Base-by-base conservation (phyloP, 2,329 filamentous ascomycete species). In the Sphaerostilbella broomeana region DNA sequence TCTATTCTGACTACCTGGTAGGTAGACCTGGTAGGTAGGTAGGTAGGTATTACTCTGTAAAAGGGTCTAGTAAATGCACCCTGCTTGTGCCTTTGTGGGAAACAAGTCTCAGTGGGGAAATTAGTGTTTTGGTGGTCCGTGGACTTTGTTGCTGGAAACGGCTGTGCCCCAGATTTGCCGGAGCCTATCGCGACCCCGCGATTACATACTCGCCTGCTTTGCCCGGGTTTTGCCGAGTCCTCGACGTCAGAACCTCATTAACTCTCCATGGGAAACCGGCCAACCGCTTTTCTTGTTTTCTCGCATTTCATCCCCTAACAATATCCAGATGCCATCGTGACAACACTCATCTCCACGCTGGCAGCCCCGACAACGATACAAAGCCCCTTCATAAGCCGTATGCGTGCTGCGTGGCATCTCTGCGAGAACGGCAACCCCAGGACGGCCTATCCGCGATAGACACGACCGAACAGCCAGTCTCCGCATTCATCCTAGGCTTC, bases 151-250 rank as follows among this genome's bases (percentile, higher is more conserved):
- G n/a, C n/a, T n/a, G n/a, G n/a, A n/a, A n/a, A n/a, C n/a, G n/a
- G n/a, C n/a, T n/a, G 35, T 38, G 27, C 28, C 26, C 32, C 34
- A 41, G 20, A 11, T 41, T 30, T 29, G 8, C 9, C 20, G 3
- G 18, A 29, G 47, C 57, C 58, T 57, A 62, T 63, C 44, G 52
- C 35, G 50, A 53, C 56, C 56, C 56, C 55, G 53, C 54, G 49
- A 63, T 64, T 63, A 54, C 19, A 31, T 34, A 22, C 26, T 11
- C 17, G 16, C 9, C 19, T 16, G n/a, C n/a, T n/a, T n/a, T n/a
- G 30, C 42, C 42, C 38, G 38, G 38, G 41, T 43, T 43, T 43
- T 43, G 36, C 41, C 41, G 41, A 43, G 21, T 19, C 35, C 26
- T 31, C 35, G 41, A 43, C 41, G 41, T 43, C 41, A 43, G 41